Evolutionary conservation across 176 grass and related monocot species (phyloP), one percentile per base, ranked within the genome.

Genomic region (Triticum timopheevii): DNA sequence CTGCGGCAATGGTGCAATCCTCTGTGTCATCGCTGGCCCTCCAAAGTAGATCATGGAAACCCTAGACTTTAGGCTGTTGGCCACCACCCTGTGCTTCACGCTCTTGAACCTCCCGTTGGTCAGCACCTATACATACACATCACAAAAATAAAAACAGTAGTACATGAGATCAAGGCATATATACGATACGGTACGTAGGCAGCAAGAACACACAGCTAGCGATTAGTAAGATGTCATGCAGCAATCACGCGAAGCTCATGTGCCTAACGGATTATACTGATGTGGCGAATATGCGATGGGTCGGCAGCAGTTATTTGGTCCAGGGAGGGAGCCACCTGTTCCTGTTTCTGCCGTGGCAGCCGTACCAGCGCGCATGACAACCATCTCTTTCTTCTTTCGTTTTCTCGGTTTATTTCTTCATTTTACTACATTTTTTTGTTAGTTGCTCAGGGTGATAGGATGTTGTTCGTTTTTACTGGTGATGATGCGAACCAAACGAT

Each of bases 91-190:
- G 78, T 99, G 97, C 90, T 88, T 99, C 89, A 97, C 94, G 74
- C 97, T 99, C 80, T 76, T 89, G 87, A 99, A 99, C 89, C 89
- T 93, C 83, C 97, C 92, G 35, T 99, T 98, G 13, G 96, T 98
- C 86, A 98, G 67, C 70, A 98, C 96, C 93, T 98, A 38, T 8
- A 16, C 39, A 23, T 2, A 50, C 3, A 36, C 22, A 20, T 23
- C 65, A 73, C 13, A 15, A 20, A 20, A 0, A 8, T 58, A 59
- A 61, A 61, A 61, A 52, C 19, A 5, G 61, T 12, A 45, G 35
- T 7, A 30, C 5, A 30, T 47, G 19, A 33, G 82, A 76, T 76
- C 34, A 65, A 72, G 49, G 5, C 49, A 52, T 17, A 17, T 0
- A 44, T 44, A 44, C 8, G 9, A 47, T 47, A 13, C 45, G 45